phyloP scores from a whole-genome alignment of 768 basidiomycete genomes.

The Mycena leptocephala region DNA sequence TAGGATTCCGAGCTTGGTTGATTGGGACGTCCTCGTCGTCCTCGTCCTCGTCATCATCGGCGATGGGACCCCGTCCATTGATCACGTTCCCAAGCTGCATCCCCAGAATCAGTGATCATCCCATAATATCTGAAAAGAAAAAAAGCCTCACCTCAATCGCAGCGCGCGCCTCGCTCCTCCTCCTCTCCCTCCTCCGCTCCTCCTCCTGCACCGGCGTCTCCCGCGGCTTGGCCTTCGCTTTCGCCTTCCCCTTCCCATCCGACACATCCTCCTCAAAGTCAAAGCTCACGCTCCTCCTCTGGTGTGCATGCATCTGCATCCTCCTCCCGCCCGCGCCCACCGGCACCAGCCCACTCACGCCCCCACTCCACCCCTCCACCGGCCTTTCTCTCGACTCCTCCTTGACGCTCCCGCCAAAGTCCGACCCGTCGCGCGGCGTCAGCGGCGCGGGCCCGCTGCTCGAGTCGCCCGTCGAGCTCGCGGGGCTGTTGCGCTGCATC shows the following conservation, averaged over 20 bases:
- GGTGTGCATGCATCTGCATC: conserved; percentile 52
- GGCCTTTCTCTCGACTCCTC: conserved; percentile 18
- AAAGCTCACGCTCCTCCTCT: conserved; percentile 80
- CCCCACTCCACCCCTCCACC: conserved; percentile 47
- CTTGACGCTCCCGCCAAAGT: conserved; percentile 54
- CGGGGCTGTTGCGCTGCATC: conserved; percentile 75
- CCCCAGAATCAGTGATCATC: conserved; percentile 26
- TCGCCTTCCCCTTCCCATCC: conserved; percentile 48
- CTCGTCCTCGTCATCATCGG: conserved; percentile 63
- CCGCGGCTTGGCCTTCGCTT: conserved; percentile 39
- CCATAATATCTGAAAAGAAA: background rate
- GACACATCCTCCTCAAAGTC: conserved; percentile 74
- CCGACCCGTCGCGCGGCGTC: conserved; percentile 87
- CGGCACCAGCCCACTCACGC: conserved; percentile 52
- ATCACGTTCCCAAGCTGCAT: conserved; percentile 89
- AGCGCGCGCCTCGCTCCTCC: conserved; percentile 88
- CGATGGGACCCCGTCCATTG: conserved; percentile 80
- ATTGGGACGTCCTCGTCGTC: conserved; percentile 61
- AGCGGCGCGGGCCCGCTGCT: conserved; percentile 83
- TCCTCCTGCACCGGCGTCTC: conserved; percentile 62
- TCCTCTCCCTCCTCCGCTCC: conserved; percentile 77
- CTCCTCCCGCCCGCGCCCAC: conserved; percentile 28
- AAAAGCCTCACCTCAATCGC: conserved; percentile 83
- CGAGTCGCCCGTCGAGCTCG: conserved; percentile 90
- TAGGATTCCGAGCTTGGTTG: conserved; percentile 60